These are phyloP conservation scores for Ustilago hordei DNA, from an alignment of 1,284 basidiomycete genomes.

Conservation along the genomic window DNA sequence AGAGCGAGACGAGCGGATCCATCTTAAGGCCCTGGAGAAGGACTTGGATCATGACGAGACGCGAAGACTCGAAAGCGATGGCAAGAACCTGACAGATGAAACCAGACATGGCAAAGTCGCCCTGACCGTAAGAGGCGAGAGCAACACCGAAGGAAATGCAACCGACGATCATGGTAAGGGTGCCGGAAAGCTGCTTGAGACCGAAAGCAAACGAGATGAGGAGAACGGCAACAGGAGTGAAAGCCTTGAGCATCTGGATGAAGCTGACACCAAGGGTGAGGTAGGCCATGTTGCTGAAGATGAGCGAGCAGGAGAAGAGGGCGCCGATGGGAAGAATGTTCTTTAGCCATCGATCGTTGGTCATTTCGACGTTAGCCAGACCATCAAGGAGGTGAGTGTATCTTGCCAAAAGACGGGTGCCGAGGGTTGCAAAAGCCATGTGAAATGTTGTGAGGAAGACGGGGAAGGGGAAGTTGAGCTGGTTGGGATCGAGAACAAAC, in stretches of 20 bases:
- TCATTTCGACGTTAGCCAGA: conserved; percentile 83
- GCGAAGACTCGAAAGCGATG: conserved; percentile 82
- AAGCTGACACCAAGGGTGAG: conserved; percentile 90
- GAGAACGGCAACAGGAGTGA: conserved; percentile 94
- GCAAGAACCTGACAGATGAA: conserved; percentile 75
- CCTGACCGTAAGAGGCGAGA: conserved; percentile 86
- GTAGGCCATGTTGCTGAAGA: conserved; percentile 93
- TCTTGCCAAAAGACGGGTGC: conserved; percentile 87
- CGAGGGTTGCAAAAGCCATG: conserved; percentile 78
- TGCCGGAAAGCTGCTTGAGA: conserved; percentile 86
- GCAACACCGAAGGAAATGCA: conserved; percentile 93
- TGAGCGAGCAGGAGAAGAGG: conserved; percentile 90
- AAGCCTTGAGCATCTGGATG: conserved; percentile 99
- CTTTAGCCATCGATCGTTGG: conserved; percentile 72
- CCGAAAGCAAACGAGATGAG: conserved; percentile 92
- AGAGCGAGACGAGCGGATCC: conserved; percentile 93
- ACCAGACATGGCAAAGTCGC: conserved; percentile 84
- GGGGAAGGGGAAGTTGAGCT: conserved; percentile 69
- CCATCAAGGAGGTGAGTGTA: conserved; percentile 91
- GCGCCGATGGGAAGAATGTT: conserved; percentile 93
- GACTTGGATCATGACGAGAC: conserved; percentile 95
- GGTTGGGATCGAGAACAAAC: conserved; percentile 46
- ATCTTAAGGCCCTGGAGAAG: conserved; percentile 93
- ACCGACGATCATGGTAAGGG: conserved; percentile 83
- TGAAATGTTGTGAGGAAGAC: conserved; percentile 69